Evolutionary conservation across 179 eudicot species (phyloP), one percentile per base, ranked within the genome.

Genomic region (Beta corolliflora): DNA sequence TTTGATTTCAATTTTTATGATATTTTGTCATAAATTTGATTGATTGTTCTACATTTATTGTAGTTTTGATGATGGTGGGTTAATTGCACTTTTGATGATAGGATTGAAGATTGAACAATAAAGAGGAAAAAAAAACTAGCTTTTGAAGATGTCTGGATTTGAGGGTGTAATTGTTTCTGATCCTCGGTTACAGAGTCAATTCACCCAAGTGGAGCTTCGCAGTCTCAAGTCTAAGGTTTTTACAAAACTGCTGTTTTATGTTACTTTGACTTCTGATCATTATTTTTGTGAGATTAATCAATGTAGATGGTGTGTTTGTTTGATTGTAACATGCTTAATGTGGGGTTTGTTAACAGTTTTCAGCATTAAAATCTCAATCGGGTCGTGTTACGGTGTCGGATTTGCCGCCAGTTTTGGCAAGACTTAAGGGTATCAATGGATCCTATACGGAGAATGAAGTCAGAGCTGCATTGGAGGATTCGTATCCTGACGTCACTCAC

Each of bases 171-270:
- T 91, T 55, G 90, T 93, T 76, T 91, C 93, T 78, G 97, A 93
- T 89, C 93, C 88, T 78, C 81, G 85, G 89, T 89, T 93, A 76
- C 93, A 93, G 81, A 90, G 94, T 86, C 95, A 93, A 85, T 93
- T 93, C 87, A 93, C 97, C 45, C 93, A 90, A 87, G 91, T 89
- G 64, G 92, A 93, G 88, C 92, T 93, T 77, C 89, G 91, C 19
- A 86, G 87, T 83, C 97, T 93, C 76, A 89, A 88, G 80, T 81
- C 91, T 73, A 87, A 90, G 87, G 97, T 92, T 83, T 36, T 36
- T 36, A 36, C 41, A 36, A 36, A 36, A 36, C 0, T 36, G 41
- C 41, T 36, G 41, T 36, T 36, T 36, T 73, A 53, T 60, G 15
- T 52, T 73, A 14, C 69, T 67, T 83, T 70, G 58, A 75, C 69